Percentiles rank a stretch among this genome's conserved stretches.
phyloP scores from a whole-genome alignment of 2,329 filamentous ascomycete genomes.

The Fusarium sp. region DNA sequence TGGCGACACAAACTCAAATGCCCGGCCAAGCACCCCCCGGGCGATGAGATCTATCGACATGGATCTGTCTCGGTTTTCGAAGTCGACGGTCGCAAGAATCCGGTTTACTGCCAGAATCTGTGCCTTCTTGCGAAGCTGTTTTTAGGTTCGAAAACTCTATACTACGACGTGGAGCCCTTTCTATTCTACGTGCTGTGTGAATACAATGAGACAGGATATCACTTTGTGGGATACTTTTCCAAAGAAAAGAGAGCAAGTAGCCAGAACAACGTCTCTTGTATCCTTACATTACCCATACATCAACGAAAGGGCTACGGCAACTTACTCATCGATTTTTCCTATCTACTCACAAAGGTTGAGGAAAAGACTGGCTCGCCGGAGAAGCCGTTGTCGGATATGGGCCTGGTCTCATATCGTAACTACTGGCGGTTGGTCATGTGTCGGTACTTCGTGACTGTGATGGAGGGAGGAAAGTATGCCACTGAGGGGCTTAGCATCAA shows the following conservation, averaged over 20 bases:
- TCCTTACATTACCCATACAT: slow-evolving; percentile 94
- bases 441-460: slow-evolving; percentile 76
- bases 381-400: slow-evolving; percentile 98
- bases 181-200: slow-evolving; percentile 98
- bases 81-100: slow-evolving; percentile 95
- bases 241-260: slow-evolving; percentile 97
- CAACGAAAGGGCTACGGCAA: slow-evolving; percentile 98
- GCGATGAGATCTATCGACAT: slow-evolving; percentile 96
- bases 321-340: slow-evolving; percentile 97
- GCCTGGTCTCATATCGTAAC: slow-evolving; percentile 94
- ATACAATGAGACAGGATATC: slow-evolving; percentile 89
- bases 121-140: slow-evolving; percentile 97
- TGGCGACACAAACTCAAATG: slow-evolving; percentile 99
- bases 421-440: slow-evolving; percentile 95
- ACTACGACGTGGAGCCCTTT: slow-evolving; percentile 98
- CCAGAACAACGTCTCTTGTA: slow-evolving; percentile 97
- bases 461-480: slow-evolving; percentile 47
- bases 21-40: slow-evolving; percentile 93
- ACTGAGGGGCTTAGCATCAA: slow-evolving; percentile 69
- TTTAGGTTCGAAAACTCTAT: slow-evolving; percentile 97
- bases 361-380: slow-evolving; percentile 95
- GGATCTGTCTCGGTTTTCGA: slow-evolving; percentile 95
- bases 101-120: slow-evolving; percentile 98
- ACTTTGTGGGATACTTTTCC: slow-evolving; percentile 99
- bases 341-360: slow-evolving; percentile 92